These are phyloP conservation scores for Hanseniaspora pseudoguilliermondii DNA, from an alignment of 805 yeast genomes.

Conservation along the genomic window DNA sequence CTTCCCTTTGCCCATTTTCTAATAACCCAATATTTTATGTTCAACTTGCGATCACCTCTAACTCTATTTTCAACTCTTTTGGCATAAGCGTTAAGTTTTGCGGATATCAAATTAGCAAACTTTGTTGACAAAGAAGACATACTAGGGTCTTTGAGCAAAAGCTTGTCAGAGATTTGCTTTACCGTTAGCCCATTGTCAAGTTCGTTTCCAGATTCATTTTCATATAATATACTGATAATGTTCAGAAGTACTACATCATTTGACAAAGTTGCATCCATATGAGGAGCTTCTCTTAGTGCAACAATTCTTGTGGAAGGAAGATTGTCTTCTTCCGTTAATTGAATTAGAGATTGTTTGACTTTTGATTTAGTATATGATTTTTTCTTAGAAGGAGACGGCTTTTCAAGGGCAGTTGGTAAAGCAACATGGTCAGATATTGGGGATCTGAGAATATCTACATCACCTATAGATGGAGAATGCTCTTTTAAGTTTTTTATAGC, in stretches of 20 bases:
- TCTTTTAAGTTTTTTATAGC: not conserved
- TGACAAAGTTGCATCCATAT: conserved; percentile 40
- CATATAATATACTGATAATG: conserved; percentile 58
- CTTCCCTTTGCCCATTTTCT: conserved; percentile 81
- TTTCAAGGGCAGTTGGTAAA: conserved; percentile 17
- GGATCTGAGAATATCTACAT: conserved; percentile 15
- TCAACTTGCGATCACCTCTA: conserved; percentile 50
- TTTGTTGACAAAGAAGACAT: conserved; percentile 72
- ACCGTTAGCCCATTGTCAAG: conserved; percentile 74
- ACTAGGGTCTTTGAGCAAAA: conserved; percentile 64
- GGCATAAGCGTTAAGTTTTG: conserved; percentile 73
- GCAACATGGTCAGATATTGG: conserved; percentile 11
- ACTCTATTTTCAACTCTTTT: conserved; percentile 49
- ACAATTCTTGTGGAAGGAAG: conserved; percentile 72
- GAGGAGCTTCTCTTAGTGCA: conserved; percentile 61
- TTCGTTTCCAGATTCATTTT: conserved; percentile 37
- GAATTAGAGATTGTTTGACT: conserved; percentile 16
- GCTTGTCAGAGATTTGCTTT: conserved; percentile 68
- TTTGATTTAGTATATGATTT: conserved; percentile 17
- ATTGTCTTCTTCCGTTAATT: conserved; percentile 39
- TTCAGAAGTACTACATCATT: conserved; percentile 66
- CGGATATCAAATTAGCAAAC: conserved; percentile 68
- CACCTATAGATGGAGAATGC: conserved; percentile 5
- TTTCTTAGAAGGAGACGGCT: conserved; percentile 14
- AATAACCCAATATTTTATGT: conserved; percentile 58